Percentiles rank a stretch among this genome's conserved stretches.
Evolutionary conservation across 2,329 filamentous ascomycete genomes (phyloP).

Genomic region (Colletotrichum zoysiae): DNA sequence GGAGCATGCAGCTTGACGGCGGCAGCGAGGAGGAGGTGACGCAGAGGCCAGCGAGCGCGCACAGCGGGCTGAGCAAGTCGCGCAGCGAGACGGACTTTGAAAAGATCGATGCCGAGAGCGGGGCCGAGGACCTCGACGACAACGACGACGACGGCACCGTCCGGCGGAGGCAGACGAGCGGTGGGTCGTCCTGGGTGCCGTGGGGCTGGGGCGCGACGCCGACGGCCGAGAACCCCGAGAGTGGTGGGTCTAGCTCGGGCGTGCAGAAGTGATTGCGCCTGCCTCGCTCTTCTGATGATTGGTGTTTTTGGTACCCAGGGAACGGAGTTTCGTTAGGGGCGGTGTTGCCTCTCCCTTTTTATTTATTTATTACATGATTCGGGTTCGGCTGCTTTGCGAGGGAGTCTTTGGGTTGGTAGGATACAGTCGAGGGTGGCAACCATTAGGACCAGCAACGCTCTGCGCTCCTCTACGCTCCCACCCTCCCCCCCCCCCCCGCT

Average conservation of each 20-base stretch:
- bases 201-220: conserved; percentile 57
- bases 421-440: conserved; percentile 18
- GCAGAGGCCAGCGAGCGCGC: conserved; percentile 61
- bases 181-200: conserved; percentile 61
- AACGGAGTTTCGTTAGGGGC: conserved; percentile 46
- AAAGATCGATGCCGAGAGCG: conserved; percentile 83
- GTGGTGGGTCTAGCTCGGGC: conserved; percentile 54
- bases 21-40: conserved; percentile 43
- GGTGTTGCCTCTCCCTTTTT: conserved; percentile 21
- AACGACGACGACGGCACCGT: conserved; percentile 56
- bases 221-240: conserved; percentile 42
- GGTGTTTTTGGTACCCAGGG: conserved; percentile 11
- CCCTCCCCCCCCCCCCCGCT: not conserved
- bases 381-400: conserved; percentile 27
- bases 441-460: conserved; percentile 31
- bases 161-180: conserved; percentile 48
- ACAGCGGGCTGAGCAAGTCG: conserved; percentile 79
- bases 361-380: conserved; percentile 19
- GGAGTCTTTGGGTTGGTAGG: conserved; percentile 30
- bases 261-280: conserved; percentile 48
- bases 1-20: conserved; percentile 41
- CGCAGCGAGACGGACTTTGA: conserved; percentile 91
- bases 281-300: conserved; percentile 5
- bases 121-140: conserved; percentile 57
- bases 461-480: conserved; percentile 20